Conservation (phyloP, 371 early-diverging fungal species). For the Lichtheimia corymbifera region DNA sequence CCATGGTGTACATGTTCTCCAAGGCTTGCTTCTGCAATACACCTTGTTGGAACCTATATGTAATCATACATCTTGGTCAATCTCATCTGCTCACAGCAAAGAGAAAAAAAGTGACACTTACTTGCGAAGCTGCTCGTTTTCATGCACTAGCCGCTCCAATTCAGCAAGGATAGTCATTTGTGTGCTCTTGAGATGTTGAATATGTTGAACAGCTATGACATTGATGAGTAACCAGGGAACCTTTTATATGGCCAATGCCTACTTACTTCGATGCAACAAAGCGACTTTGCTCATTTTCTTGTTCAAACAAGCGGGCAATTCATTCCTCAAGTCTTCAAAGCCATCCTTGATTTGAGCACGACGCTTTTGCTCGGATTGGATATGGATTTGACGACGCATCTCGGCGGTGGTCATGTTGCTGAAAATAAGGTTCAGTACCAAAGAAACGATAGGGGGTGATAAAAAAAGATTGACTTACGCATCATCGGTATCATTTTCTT, state of each 20-base stretch:
- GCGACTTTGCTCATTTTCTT: constrained; percentile 48
- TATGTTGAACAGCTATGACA: constrained; percentile 28
- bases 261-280: constrained; percentile 38
- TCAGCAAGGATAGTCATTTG: constrained; percentile 31
- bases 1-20: constrained; percentile 50
- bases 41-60: constrained; percentile 47
- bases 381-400: constrained; percentile 47
- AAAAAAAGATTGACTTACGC: constrained; percentile 4
- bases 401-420: constrained; percentile 27
- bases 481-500: neutral
- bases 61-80: neutral
- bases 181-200: constrained; percentile 35
- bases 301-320: constrained; percentile 38
- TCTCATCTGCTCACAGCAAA: neutral
- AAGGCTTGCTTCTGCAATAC: constrained; percentile 53
- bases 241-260: neutral
- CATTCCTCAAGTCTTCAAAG: constrained; percentile 41
- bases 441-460: neutral
- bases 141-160: constrained; percentile 29
- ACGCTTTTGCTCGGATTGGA: constrained; percentile 51
- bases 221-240: neutral
- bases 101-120: constrained; percentile 4
- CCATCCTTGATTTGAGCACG: constrained; percentile 52
- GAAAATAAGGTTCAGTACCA: neutral
- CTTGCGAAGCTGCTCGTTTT: constrained; percentile 37